Base-by-base conservation (phyloP, 2,329 filamentous ascomycete species). In the Grosmannia huntii region DNA sequence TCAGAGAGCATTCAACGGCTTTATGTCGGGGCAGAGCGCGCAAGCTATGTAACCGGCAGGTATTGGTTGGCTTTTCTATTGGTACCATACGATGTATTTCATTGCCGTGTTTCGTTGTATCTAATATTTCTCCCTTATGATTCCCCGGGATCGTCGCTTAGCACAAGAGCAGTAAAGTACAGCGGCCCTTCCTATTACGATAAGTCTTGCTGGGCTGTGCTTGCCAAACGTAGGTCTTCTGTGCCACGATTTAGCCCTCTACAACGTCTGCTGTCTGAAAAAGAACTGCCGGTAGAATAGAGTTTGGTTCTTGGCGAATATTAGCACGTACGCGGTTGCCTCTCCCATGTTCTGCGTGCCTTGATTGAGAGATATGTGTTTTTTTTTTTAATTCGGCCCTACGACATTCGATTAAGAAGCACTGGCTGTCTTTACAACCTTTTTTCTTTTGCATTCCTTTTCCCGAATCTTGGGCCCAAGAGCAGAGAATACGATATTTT, bases 1-100 rank as follows among this genome's bases (percentile, higher is more conserved):
- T 27, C 63, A 82, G 78, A 76, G 72, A 69, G 70, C 78, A 2
- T 82, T 83, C 63, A 68, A 68, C 44, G 76, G 75, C 3, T 82
- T 75, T 62, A 76, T 82, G 73, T 68, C 71, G 0, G 76, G 76
- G 9, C 76, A 80, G 59, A 64, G 71, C 5, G 64, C 69, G 28
- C 69, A 72, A 31, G 48, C 55, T 7, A 41, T 38, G 16, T 62
- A 59, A 28, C 16, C 19, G 21, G 41, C 4, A 9, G 9, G 31
- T 9, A 10, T 7, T 9, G 31, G 19, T 9, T n/a, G 9, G 41
- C 19, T 44, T 19, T 44, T 49, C 16, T 49, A 12, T 49, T 23
- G 21, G 21, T 4, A 16, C 16, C 21, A 50, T n/a, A 10, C 31
- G 5, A 33, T 33, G 31, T 55, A 27, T 55, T 46, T 10, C 21